Percentiles rank a stretch among this genome's conserved stretches.
phyloP scores from a whole-genome alignment of 768 basidiomycete genomes.

The Mycena polygramma region DNA sequence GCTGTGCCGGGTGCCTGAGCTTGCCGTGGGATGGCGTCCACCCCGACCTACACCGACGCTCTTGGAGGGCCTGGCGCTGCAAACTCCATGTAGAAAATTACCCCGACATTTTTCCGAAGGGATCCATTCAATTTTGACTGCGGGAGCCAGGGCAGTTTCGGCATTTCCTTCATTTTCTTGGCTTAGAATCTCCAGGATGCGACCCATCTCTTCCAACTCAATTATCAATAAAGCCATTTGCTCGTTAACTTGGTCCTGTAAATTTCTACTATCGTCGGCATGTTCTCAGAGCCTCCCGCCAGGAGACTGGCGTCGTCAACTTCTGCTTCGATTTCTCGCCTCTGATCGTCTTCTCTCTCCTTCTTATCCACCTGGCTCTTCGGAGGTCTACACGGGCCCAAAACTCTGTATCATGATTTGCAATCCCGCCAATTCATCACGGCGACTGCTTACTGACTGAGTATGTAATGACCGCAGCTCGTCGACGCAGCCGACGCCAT shows the following conservation, averaged over 20 bases:
- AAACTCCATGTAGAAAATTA: background rate
- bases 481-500: constrained; percentile 23
- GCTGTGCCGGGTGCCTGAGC: background rate
- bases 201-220: background rate
- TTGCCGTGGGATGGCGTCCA: background rate
- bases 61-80: background rate
- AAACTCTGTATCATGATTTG: background rate
- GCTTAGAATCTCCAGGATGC: too few relatives aligned
- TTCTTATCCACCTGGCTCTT: too few relatives aligned
- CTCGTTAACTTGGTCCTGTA: too few relatives aligned
- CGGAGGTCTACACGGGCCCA: background rate
- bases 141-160: background rate
- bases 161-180: background rate
- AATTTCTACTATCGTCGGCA: background rate
- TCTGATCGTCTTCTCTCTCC: too few relatives aligned
- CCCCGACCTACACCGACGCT: background rate
- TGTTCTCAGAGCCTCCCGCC: background rate
- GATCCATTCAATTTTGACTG: background rate
- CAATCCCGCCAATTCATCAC: constrained; percentile 8
- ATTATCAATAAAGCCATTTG: too few relatives aligned
- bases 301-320: constrained; percentile 5
- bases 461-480: background rate
- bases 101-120: too few relatives aligned
- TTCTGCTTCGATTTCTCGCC: too few relatives aligned
- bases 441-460: constrained; percentile 23